phyloP scores from a whole-genome alignment of 208 protist genomes.

The Leishmania aethiopica region DNA sequence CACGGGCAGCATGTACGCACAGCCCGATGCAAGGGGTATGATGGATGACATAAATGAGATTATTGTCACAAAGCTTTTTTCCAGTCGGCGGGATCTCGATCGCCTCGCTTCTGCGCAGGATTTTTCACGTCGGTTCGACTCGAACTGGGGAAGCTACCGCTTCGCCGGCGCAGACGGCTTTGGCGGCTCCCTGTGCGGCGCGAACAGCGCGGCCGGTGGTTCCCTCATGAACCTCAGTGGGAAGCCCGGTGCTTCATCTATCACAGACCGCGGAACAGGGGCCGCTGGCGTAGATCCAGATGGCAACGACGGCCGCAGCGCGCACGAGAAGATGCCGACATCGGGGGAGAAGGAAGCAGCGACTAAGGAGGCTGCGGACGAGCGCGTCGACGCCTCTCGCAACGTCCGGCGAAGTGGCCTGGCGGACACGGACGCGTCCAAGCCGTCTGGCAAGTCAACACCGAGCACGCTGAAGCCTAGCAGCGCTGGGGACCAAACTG shows the following conservation, averaged over 20 bases:
- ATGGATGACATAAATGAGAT: conserved; percentile 39
- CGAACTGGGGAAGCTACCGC: conserved; percentile 45
- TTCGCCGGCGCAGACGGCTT: conserved; percentile 20
- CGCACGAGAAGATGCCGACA: conserved; percentile 2
- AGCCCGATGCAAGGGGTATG: conserved; percentile 12
- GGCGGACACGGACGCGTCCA: background rate
- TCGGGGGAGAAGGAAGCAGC: background rate
- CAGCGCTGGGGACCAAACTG: background rate
- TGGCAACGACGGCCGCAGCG: conserved; percentile 1
- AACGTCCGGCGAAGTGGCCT: background rate
- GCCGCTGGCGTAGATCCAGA: conserved; percentile 18
- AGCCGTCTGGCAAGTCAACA: background rate
- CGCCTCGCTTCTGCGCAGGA: conserved; percentile 45
- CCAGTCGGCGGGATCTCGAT: conserved; percentile 65
- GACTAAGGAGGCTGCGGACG: background rate
- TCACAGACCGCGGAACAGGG: conserved; percentile 11
- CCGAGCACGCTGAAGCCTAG: too few species aligned
- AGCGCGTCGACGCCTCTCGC: background rate
- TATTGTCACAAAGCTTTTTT: conserved; percentile 71
- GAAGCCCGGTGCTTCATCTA: background rate
- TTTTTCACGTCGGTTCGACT: conserved; percentile 56
- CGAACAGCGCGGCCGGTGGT: conserved; percentile 3
- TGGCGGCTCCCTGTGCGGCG: conserved; percentile 30
- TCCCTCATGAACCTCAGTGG: conserved; percentile 24
- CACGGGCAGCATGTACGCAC: conserved; percentile 43